A percentile compares a stretch with the other conserved stretches of the same genome.
phyloP scores from a whole-genome alignment of 2,329 filamentous ascomycete genomes.

The Beauveria pseudobassiana region DNA sequence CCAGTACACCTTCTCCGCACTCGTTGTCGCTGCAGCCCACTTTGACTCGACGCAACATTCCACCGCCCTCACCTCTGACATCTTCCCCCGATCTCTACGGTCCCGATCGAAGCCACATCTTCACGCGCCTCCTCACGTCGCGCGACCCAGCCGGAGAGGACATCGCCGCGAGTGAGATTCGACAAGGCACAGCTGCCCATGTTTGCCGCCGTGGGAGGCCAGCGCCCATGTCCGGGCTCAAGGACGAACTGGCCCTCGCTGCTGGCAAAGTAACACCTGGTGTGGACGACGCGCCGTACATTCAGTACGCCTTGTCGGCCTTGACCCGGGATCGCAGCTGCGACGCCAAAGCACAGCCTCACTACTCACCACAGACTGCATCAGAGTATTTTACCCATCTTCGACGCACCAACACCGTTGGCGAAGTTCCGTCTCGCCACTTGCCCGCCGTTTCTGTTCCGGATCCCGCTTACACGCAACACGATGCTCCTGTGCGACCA shows the following conservation, averaged over 20 bases:
- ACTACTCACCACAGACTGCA: conserved; percentile 38
- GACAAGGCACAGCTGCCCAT: conserved; percentile 34
- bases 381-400: conserved; percentile 19
- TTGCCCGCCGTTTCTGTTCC: conserved; percentile 16
- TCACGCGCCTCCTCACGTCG: conserved; percentile 6
- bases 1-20: conserved; percentile 15
- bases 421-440: conserved; percentile 6
- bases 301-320: conserved; percentile 83
- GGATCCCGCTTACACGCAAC: conserved; percentile 21
- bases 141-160: not conserved
- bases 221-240: conserved; percentile 29
- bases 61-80: not conserved
- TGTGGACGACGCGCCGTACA: conserved; percentile 78
- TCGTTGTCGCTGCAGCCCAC: conserved; percentile 30
- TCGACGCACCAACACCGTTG: not conserved
- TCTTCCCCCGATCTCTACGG: conserved; percentile 7
- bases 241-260: conserved; percentile 44
- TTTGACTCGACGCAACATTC: conserved; percentile 18
- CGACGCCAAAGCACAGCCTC: conserved; percentile 41
- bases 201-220: conserved; percentile 24
- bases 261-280: conserved; percentile 60
- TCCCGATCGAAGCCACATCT: conserved; percentile 9
- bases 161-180: conserved; percentile 24
- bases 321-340: conserved; percentile 68
- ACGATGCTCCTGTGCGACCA: conserved; percentile 1